phyloP scores from a whole-genome alignment of 306 rosid species.

The Cajanus cajan region DNA sequence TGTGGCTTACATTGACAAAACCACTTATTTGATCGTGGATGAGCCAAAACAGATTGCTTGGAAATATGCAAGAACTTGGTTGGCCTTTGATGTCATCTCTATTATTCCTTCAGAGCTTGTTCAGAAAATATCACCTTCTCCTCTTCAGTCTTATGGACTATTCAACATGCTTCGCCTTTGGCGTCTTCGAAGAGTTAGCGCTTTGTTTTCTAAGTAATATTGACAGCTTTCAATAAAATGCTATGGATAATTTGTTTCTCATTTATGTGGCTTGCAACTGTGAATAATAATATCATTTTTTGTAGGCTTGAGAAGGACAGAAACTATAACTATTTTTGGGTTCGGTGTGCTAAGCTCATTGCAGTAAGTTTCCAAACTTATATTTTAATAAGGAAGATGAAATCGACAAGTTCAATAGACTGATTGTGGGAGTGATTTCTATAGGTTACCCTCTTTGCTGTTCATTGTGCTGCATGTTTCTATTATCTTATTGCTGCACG shows the following conservation, averaged over 20 bases:
- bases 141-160: slow-evolving; percentile 63
- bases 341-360: slow-evolving; percentile 85
- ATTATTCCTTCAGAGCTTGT: slow-evolving; percentile 81
- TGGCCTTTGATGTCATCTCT: slow-evolving; percentile 73
- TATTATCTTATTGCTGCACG: slow-evolving; percentile 85
- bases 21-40: slow-evolving; percentile 70
- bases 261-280: neutral
- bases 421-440: slow-evolving; percentile 18
- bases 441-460: slow-evolving; percentile 91
- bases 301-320: slow-evolving; percentile 88
- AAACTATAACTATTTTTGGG: slow-evolving; percentile 81
- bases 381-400: neutral
- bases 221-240: neutral
- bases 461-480: slow-evolving; percentile 86
- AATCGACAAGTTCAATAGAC: neutral
- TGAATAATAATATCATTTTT: slow-evolving; percentile 15
- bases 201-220: slow-evolving; percentile 73
- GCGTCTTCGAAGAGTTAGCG: slow-evolving; percentile 95
- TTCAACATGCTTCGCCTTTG: slow-evolving; percentile 95
- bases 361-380: slow-evolving; percentile 55
- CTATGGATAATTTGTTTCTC: neutral
- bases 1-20: slow-evolving; percentile 76
- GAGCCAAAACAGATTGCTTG: slow-evolving; percentile 61
- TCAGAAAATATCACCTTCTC: slow-evolving; percentile 45
- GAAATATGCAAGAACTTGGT: slow-evolving; percentile 67